Conservation (phyloP, 331 rosid genomes). For the Malus hybrid region DNA sequence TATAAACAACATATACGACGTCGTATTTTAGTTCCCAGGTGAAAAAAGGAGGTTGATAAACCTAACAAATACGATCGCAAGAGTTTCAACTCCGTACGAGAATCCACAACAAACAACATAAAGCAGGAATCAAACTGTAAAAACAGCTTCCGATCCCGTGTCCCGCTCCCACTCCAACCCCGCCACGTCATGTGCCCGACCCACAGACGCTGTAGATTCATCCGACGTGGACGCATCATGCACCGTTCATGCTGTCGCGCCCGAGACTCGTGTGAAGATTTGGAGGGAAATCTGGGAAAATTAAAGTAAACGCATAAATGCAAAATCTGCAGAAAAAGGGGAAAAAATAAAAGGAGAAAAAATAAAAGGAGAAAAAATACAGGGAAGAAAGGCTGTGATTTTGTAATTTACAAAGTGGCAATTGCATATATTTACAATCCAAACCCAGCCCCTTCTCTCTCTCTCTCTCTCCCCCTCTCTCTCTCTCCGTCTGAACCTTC, state of each 20-base stretch:
- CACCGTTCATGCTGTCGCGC: slow-evolving; percentile 7
- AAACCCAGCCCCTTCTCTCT: background rate
- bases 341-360: background rate
- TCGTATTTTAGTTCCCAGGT: too few species aligned
- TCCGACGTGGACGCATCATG: slow-evolving; percentile 23
- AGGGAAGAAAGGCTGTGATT: slow-evolving; percentile 10
- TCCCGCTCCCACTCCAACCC: slow-evolving; percentile 2
- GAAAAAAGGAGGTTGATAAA: too few species aligned
- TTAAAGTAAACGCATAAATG: background rate
- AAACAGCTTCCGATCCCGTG: slow-evolving; percentile 24
- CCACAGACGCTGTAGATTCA: background rate
- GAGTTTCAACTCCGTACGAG: too few species aligned
- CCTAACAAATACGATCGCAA: too few species aligned
- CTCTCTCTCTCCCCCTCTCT: background rate
- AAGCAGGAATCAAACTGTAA: slow-evolving; percentile 5
- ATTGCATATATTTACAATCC: slow-evolving; percentile 7
- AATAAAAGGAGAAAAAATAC: slow-evolving; percentile 1
- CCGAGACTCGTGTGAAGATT: slow-evolving; percentile 4
- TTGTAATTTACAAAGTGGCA: slow-evolving; percentile 29
- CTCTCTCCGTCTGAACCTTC: background rate
- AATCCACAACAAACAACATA: background rate
- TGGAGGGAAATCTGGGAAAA: slow-evolving; percentile 48
- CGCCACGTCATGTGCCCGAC: slow-evolving; percentile 33
- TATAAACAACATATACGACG: too few species aligned
- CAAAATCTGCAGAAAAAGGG: background rate